Evolutionary conservation across 495 filamentous ascomycete genomes (phyloP).

Genomic region (Aspergillus sparsus): DNA sequence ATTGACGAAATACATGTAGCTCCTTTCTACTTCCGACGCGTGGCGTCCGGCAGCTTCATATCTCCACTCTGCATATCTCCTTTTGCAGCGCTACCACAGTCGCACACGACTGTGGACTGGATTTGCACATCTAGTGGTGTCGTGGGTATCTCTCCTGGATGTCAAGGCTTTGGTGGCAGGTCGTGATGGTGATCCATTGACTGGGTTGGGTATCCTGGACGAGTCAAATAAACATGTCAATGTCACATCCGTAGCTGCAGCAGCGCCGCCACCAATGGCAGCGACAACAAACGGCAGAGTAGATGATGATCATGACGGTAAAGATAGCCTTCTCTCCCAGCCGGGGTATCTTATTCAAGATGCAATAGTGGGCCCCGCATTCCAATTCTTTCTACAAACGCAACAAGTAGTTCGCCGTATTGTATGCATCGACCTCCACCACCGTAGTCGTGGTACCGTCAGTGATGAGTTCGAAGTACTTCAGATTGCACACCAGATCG

Average conservation of each 20-base stretch:
- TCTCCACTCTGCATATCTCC: constrained; percentile 38
- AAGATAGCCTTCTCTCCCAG: constrained; percentile 29
- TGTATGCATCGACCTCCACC: constrained; percentile 42
- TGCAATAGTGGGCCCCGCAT: constrained; percentile 38
- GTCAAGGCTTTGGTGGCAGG: constrained; percentile 46
- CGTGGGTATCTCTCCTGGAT: constrained; percentile 43
- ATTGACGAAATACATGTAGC: constrained; percentile 17
- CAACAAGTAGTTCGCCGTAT: constrained; percentile 44
- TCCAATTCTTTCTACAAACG: constrained; percentile 38
- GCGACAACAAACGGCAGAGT: constrained; percentile 6
- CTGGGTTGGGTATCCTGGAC: constrained; percentile 33
- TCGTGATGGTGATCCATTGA: constrained; percentile 42
- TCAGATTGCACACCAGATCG: constrained; percentile 43
- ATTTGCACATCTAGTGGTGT: constrained; percentile 32
- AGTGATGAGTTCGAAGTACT: constrained; percentile 47
- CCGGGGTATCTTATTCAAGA: constrained; percentile 40
- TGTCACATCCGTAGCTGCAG: constrained; percentile 3
- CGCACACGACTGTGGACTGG: constrained; percentile 37
- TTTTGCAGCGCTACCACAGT: constrained; percentile 37
- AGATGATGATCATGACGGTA: constrained; percentile 18
- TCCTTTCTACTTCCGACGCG: constrained; percentile 33
- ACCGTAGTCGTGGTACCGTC: constrained; percentile 44
- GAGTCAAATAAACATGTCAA: neutral
- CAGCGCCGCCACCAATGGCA: neutral
- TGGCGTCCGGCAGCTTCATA: constrained; percentile 36